Conservation (phyloP, 805 yeast genomes). For the Wickerhamiella azyma region DNA sequence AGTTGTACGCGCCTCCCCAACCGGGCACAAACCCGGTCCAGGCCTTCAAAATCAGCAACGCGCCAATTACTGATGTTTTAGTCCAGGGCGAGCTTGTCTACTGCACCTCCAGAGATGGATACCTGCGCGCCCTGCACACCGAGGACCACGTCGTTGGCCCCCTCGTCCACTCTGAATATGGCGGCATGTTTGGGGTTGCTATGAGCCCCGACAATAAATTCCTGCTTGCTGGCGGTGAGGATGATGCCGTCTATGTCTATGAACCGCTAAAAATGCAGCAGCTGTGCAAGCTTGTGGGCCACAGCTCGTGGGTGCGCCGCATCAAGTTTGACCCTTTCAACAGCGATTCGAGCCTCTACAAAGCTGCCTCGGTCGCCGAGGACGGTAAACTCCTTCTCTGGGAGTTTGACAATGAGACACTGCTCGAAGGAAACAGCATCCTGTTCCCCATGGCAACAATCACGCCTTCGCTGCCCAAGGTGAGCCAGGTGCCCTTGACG, state of each 20-base stretch:
- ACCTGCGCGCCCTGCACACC: conserved; percentile 42
- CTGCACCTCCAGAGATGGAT: conserved; percentile 54
- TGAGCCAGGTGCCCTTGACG: conserved; percentile 20
- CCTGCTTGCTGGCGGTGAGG: conserved; percentile 39
- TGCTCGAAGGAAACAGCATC: conserved; percentile 13
- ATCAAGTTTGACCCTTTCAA: conserved; percentile 33
- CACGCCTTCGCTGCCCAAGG: conserved; percentile 18
- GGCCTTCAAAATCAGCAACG: conserved; percentile 47
- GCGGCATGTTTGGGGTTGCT: conserved; percentile 41
- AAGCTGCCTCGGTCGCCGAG: conserved; percentile 42
- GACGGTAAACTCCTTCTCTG: conserved; percentile 40
- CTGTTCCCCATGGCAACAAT: conserved; percentile 21
- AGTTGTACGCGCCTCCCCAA: conserved; percentile 11
- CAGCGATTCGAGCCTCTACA: conserved; percentile 22
- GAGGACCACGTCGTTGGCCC: conserved; percentile 34
- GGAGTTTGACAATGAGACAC: conserved; percentile 37
- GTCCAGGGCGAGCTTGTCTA: conserved; percentile 27
- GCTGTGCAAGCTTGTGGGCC: conserved; percentile 35
- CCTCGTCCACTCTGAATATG: conserved; percentile 49
- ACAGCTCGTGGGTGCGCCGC: conserved; percentile 37
- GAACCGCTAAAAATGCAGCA: conserved; percentile 24
- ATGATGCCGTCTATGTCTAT: conserved; percentile 36
- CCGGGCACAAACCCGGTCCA: conserved; percentile 34
- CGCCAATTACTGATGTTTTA: conserved; percentile 36
- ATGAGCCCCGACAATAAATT: conserved; percentile 43